Percentiles rank a stretch among this genome's conserved stretches.
Evolutionary conservation across 805 yeast genomes (phyloP).

Genomic region (Ascoidea tarda): DNA sequence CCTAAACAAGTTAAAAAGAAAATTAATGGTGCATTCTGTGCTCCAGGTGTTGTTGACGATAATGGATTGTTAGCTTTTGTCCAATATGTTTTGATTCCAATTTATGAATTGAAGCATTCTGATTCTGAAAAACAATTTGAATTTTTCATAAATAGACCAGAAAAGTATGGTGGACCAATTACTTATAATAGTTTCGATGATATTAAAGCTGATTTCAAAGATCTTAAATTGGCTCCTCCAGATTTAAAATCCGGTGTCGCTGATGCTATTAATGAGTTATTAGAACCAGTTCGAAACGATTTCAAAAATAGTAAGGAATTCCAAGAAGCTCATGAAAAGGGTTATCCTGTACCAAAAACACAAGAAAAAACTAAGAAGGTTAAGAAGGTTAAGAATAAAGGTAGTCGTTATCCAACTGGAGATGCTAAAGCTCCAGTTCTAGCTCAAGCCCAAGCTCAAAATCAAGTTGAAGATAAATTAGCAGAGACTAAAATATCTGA

Average conservation of each 20-base stretch:
- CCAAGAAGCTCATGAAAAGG: conserved; percentile 59
- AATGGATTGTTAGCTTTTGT: conserved; percentile 84
- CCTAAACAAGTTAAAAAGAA: conserved; percentile 84
- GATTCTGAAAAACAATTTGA: conserved; percentile 38
- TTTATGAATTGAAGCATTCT: conserved; percentile 52
- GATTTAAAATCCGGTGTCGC: conserved; percentile 90
- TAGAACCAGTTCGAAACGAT: conserved; percentile 75
- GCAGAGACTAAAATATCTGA: conserved; percentile 23
- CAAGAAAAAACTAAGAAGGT: conserved; percentile 53
- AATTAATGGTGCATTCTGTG: conserved; percentile 84
- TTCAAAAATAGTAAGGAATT: conserved; percentile 51
- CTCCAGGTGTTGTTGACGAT: conserved; percentile 85
- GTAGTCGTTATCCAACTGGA: conserved; percentile 74
- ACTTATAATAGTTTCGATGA: conserved; percentile 53
- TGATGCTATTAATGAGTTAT: conserved; percentile 64
- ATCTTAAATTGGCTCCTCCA: conserved; percentile 73
- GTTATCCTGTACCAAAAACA: conserved; percentile 66
- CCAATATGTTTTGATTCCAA: conserved; percentile 75
- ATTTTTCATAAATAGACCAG: conserved; percentile 81
- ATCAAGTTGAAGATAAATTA: conserved; percentile 22
- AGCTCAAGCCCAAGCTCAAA: conserved; percentile 16
- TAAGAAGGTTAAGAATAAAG: conserved; percentile 69
- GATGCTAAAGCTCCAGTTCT: conserved; percentile 18
- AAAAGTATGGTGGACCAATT: conserved; percentile 91
- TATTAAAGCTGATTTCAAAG: conserved; percentile 57